Percentiles rank a stretch among this genome's conserved stretches.
These are phyloP conservation scores for Russula griseocarnosa DNA, from an alignment of 768 basidiomycete genomes.

Conservation along the genomic window DNA sequence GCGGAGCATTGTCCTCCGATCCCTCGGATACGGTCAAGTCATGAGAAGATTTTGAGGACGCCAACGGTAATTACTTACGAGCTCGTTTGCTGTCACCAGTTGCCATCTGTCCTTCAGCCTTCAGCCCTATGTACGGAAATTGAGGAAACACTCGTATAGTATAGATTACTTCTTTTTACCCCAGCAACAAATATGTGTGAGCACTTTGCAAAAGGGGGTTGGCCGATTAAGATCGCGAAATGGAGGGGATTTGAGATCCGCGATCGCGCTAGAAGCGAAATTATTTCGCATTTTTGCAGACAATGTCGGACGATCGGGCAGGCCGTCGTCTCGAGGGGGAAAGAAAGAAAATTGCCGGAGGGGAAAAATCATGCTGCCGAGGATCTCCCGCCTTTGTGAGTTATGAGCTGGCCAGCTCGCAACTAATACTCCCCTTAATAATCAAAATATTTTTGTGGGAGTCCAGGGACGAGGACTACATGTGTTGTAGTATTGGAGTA, in stretches of 20 bases:
- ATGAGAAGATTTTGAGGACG: neutral
- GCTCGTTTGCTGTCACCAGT: neutral
- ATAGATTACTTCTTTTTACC: neutral
- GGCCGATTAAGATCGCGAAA: neutral
- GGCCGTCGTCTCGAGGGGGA: neutral
- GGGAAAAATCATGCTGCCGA: neutral
- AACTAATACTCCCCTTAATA: neutral
- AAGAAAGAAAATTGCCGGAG: neutral
- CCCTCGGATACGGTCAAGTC: constrained; percentile 16
- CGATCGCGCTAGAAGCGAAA: neutral
- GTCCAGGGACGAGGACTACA: neutral
- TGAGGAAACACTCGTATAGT: neutral
- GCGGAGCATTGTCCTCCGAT: constrained; percentile 5
- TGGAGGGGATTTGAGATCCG: neutral
- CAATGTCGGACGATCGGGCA: constrained; percentile 5
- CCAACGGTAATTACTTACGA: constrained; percentile 13
- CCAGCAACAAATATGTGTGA: neutral
- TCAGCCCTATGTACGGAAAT: neutral
- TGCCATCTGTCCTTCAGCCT: neutral
- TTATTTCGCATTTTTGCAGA: neutral
- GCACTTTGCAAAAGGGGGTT: neutral
- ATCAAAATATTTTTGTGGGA: neutral
- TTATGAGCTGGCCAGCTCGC: neutral
- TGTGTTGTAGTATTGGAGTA: neutral
- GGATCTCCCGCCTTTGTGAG: neutral